A percentile compares a stretch with the other conserved stretches of the same genome.
These are phyloP conservation scores for Coniochaeta pulveracea DNA, from an alignment of 2,329 filamentous ascomycete species.

Conservation along the genomic window DNA sequence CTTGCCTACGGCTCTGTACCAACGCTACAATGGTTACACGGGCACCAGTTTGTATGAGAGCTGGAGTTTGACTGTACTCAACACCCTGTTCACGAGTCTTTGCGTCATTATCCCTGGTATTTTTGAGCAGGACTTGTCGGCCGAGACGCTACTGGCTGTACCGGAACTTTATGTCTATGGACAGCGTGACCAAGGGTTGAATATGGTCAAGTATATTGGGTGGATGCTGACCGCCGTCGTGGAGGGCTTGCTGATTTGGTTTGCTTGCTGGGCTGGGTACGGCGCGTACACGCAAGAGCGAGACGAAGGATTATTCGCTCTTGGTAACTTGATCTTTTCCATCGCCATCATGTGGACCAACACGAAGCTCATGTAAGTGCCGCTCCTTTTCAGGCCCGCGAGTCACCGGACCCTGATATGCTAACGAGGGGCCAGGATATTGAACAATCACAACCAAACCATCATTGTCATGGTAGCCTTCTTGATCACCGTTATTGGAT, in stretches of 20 bases:
- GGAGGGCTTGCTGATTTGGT: slow-evolving; percentile 63
- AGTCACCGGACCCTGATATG: slow-evolving; percentile 1
- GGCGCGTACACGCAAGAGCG: slow-evolving; percentile 34
- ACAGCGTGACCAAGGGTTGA: slow-evolving; percentile 62
- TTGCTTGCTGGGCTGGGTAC: slow-evolving; percentile 44
- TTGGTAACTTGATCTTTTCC: slow-evolving; percentile 63
- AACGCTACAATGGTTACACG: slow-evolving; percentile 75
- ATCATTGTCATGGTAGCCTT: slow-evolving; percentile 48
- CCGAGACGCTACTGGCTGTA: slow-evolving; percentile 79
- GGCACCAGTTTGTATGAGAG: slow-evolving; percentile 85
- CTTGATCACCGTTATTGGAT: slow-evolving; percentile 50
- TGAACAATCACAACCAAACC: slow-evolving; percentile 71
- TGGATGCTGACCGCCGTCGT: slow-evolving; percentile 69
- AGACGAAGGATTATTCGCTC: slow-evolving; percentile 61
- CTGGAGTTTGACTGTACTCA: slow-evolving; percentile 82
- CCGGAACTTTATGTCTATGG: slow-evolving; percentile 84
- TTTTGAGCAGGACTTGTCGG: slow-evolving; percentile 79
- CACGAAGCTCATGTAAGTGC: slow-evolving; percentile 59
- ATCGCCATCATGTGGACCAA: slow-evolving; percentile 63
- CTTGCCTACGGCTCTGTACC: slow-evolving; percentile 72
- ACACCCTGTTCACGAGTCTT: slow-evolving; percentile 85
- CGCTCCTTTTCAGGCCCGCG: not conserved
- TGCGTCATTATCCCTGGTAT: slow-evolving; percentile 83
- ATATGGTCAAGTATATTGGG: slow-evolving; percentile 57
- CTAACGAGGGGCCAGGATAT: slow-evolving; percentile 41